A percentile compares a stretch with the other conserved stretches of the same genome.
Conservation (phyloP, 129 eudicot species). For the Silybum marianum region DNA sequence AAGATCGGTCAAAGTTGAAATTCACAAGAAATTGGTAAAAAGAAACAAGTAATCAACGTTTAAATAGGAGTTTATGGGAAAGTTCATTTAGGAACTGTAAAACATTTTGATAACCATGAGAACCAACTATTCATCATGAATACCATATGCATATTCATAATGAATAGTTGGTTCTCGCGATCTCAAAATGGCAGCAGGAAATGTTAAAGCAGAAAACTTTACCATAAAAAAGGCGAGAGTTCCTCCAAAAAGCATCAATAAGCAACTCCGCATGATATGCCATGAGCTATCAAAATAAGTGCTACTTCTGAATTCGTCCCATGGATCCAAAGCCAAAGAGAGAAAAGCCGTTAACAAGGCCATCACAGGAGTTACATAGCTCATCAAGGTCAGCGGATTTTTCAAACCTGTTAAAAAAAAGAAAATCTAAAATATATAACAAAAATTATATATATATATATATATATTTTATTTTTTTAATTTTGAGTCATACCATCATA, state of each 20-base stretch:
- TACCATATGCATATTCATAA: background rate
- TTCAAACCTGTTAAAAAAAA: constrained; percentile 63
- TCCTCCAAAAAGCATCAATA: constrained; percentile 93
- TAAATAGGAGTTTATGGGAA: background rate
- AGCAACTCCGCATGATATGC: constrained; percentile 67
- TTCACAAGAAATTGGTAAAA: background rate
- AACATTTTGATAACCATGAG: background rate
- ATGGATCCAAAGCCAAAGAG: constrained; percentile 79
- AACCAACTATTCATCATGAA: background rate
- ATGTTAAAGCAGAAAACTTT: background rate
- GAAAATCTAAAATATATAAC: background rate
- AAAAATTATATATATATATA: background rate
- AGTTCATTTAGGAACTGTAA: background rate
- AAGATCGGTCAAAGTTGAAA: background rate
- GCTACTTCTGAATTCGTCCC: constrained; percentile 74
- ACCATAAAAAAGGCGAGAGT: constrained; percentile 97
- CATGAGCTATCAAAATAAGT: constrained; percentile 73
- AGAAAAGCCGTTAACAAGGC: constrained; percentile 74
- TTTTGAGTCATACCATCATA: background rate
- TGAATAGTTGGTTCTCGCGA: background rate
- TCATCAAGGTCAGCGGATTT: constrained; percentile 95
- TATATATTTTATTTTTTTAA: background rate
- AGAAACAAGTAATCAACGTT: background rate
- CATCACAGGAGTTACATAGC: constrained; percentile 97
- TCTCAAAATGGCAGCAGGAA: background rate